These are phyloP conservation scores for Geotrichum candidum DNA, from an alignment of 1,139 yeast genomes.

Conservation along the genomic window DNA sequence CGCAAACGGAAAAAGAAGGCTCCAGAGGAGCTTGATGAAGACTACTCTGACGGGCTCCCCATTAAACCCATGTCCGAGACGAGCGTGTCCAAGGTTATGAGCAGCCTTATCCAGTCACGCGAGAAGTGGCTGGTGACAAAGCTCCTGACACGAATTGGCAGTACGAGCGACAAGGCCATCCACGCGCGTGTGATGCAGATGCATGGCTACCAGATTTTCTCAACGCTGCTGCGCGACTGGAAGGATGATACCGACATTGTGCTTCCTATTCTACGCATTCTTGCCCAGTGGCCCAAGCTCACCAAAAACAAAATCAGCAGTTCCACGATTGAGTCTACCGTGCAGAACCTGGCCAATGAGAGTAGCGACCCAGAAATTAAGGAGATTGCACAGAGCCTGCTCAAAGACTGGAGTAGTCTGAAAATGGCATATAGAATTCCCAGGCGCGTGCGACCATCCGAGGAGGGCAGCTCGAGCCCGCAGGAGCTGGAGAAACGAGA, in stretches of 20 bases:
- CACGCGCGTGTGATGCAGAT: slow-evolving; percentile 60
- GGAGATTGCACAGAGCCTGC: slow-evolving; percentile 42
- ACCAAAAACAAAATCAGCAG: slow-evolving; percentile 78
- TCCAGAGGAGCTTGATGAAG: slow-evolving; percentile 40
- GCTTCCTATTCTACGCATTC: slow-evolving; percentile 47
- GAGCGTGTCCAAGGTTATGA: slow-evolving; percentile 70
- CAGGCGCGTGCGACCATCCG: slow-evolving; percentile 30
- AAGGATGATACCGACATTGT: slow-evolving; percentile 35
- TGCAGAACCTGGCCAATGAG: slow-evolving; percentile 41
- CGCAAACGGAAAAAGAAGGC: slow-evolving; percentile 57
- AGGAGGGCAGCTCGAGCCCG: slow-evolving; percentile 23
- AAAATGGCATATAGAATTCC: slow-evolving; percentile 85
- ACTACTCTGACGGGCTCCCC: slow-evolving; percentile 43
- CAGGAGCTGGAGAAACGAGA: not conserved
- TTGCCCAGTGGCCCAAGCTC: slow-evolving; percentile 71
- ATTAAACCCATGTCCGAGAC: slow-evolving; percentile 40
- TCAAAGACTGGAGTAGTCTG: slow-evolving; percentile 66
- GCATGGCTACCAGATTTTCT: slow-evolving; percentile 83
- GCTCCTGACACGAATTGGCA: slow-evolving; percentile 59
- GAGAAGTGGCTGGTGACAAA: slow-evolving; percentile 61
- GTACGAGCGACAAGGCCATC: slow-evolving; percentile 50
- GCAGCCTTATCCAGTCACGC: slow-evolving; percentile 71
- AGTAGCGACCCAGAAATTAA: slow-evolving; percentile 28
- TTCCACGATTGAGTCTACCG: slow-evolving; percentile 65
- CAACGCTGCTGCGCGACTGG: slow-evolving; percentile 48